A percentile compares a stretch with the other conserved stretches of the same genome.
Evolutionary conservation across 2,329 filamentous ascomycete genomes (phyloP).

Genomic region (Talaromyces sp.): DNA sequence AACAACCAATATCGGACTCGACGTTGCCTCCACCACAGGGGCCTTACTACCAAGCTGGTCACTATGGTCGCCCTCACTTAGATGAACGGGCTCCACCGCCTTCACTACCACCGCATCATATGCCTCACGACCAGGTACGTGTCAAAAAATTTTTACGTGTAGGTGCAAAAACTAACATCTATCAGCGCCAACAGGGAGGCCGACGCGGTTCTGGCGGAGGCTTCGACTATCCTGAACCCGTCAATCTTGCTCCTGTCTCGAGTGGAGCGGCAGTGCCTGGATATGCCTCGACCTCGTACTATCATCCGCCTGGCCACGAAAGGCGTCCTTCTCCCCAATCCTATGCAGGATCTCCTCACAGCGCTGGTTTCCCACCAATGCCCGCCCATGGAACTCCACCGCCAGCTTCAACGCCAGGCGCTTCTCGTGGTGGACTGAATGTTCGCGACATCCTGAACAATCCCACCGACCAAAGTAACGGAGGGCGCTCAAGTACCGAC

Average conservation of each 20-base stretch:
- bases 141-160: slow-evolving; percentile 13
- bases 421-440: slow-evolving; percentile 39
- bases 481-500: slow-evolving; percentile 41
- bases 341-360: slow-evolving; percentile 40
- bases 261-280: slow-evolving; percentile 38
- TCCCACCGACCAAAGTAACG: slow-evolving; percentile 27
- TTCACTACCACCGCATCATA: slow-evolving; percentile 31
- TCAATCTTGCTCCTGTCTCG: slow-evolving; percentile 43
- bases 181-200: slow-evolving; percentile 23
- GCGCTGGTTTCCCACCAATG: slow-evolving; percentile 34
- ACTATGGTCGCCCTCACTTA: slow-evolving; percentile 24
- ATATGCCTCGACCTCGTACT: slow-evolving; percentile 38
- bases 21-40: slow-evolving; percentile 37
- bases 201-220: slow-evolving; percentile 41
- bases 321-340: slow-evolving; percentile 43
- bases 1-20: slow-evolving; percentile 34
- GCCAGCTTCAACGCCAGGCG: slow-evolving; percentile 31
- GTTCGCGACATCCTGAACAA: slow-evolving; percentile 44
- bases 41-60: slow-evolving; percentile 33
- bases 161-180: neutral
- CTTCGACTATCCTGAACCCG: slow-evolving; percentile 44
- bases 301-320: slow-evolving; percentile 31
- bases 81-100: slow-evolving; percentile 24
- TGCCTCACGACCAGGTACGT: slow-evolving; percentile 45
- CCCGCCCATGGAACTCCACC: slow-evolving; percentile 34